These are phyloP conservation scores for Penicillium hesseltinei DNA, from an alignment of 2,329 filamentous ascomycete genomes.

Conservation along the genomic window DNA sequence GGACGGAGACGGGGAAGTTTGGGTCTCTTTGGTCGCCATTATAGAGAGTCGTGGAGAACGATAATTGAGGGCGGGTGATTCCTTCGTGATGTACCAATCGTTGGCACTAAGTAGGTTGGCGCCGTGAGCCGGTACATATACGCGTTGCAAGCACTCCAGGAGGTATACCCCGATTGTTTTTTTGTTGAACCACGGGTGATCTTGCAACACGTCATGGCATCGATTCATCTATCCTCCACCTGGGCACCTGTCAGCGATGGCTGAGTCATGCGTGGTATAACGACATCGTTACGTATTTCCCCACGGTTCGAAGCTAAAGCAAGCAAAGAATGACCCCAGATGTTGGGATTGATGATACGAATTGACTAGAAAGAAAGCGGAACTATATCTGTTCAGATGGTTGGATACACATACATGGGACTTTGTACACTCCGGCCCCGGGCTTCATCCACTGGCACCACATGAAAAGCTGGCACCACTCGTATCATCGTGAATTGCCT, in stretches of 20 bases:
- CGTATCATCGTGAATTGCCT: conserved; percentile 14
- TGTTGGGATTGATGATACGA: accelerated
- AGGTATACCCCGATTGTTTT: no score
- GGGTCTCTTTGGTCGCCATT: neutral
- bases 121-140: neutral
- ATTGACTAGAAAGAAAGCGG: neutral
- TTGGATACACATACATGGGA: neutral
- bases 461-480: conserved; percentile 17
- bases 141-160: neutral
- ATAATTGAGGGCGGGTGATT: neutral
- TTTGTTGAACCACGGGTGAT: neutral
- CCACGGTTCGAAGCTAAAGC: neutral
- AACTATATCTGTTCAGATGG: neutral
- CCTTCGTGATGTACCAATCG: no score
- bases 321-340: no score
- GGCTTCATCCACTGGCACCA: neutral
- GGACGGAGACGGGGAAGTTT: neutral
- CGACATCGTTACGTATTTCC: neutral
- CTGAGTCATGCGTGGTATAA: neutral
- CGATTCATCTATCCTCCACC: neutral
- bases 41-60: neutral
- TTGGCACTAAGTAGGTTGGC: neutral
- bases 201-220: conserved; percentile 1
- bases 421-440: neutral
- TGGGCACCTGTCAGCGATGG: no score